Evolutionary conservation across 148 eudicot genomes (phyloP).

Genomic region (Euryodendron excelsum): DNA sequence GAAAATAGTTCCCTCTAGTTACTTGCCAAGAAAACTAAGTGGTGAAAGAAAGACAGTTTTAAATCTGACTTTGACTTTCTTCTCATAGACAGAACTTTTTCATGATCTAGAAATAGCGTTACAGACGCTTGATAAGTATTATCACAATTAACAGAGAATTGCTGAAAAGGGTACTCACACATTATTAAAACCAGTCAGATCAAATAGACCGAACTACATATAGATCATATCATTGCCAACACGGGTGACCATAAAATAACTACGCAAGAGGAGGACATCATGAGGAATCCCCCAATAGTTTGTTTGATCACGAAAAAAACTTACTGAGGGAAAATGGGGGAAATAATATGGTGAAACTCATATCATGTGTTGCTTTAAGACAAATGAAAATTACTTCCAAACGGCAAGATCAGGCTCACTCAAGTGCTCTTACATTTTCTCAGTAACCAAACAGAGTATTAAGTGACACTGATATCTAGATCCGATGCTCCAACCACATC

Average conservation of each 20-base stretch:
- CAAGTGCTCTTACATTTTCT: conserved; percentile 2
- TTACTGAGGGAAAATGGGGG: too few species aligned
- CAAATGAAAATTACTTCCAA: not conserved
- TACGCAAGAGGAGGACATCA: too few species aligned
- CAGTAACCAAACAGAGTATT: not conserved
- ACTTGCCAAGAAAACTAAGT: not conserved
- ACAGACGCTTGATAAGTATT: too few species aligned
- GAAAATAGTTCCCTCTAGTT: not conserved
- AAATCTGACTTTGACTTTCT: not conserved
- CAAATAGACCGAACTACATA: too few species aligned
- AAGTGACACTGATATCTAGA: conserved; percentile 1
- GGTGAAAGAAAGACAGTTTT: conserved; percentile 2
- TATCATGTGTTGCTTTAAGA: not conserved
- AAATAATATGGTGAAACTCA: too few species aligned
- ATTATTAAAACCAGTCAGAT: too few species aligned
- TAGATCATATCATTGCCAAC: too few species aligned
- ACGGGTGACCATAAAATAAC: too few species aligned
- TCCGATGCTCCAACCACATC: conserved; percentile 9
- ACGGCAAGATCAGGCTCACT: not conserved
- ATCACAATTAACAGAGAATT: too few species aligned
- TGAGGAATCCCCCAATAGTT: not conserved
- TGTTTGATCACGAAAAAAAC: not conserved
- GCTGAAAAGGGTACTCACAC: too few species aligned
- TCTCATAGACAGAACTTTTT: too few species aligned
- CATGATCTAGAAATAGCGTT: too few species aligned